phyloP scores from a whole-genome alignment of 192 early-diverging fungal genomes.

The Coemansia sp. region DNA sequence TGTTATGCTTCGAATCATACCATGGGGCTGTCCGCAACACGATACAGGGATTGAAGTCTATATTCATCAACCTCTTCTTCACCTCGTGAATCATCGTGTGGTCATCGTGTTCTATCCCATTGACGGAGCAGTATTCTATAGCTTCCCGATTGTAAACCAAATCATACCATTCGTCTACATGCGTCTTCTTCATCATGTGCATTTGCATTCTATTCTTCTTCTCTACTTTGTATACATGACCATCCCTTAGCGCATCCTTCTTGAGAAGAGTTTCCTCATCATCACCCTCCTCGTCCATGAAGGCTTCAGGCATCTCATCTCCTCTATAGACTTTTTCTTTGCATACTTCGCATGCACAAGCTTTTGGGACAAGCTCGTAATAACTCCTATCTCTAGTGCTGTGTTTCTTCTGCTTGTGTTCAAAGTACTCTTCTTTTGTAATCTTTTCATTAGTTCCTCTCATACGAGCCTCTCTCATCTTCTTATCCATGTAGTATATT shows the following conservation, averaged over 20 bases:
- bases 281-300: not conserved
- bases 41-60: slow-evolving; percentile 4
- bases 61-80: slow-evolving; percentile 7
- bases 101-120: not conserved
- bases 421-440: too few species aligned
- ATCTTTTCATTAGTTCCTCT: too few species aligned
- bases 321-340: not conserved
- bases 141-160: not conserved
- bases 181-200: slow-evolving; percentile 3
- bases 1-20: not conserved
- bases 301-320: not conserved
- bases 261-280: not conserved
- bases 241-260: not conserved
- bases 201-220: not conserved
- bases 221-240: not conserved
- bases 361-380: not conserved
- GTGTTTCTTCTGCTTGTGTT: not conserved
- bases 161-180: not conserved
- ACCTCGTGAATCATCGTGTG: slow-evolving; percentile 8
- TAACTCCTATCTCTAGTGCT: not conserved
- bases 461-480: too few species aligned
- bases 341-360: not conserved
- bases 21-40: not conserved
- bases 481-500: too few species aligned
- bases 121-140: not conserved